Evolutionary conservation across 2,329 filamentous ascomycete genomes (phyloP).

Genomic region (Colletotrichum karsti): DNA sequence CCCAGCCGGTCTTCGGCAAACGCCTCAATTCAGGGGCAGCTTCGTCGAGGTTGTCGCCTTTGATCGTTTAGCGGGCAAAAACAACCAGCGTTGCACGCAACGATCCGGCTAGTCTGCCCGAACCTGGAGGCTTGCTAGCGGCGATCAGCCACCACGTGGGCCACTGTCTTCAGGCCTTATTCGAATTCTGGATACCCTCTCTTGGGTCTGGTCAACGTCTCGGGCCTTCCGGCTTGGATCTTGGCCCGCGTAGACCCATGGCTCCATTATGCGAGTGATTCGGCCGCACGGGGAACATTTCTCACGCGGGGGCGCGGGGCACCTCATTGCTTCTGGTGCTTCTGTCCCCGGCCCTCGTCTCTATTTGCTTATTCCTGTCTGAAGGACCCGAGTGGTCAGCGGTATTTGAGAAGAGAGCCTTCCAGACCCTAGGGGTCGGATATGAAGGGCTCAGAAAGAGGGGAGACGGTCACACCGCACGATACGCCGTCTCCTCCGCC

Average conservation of each 20-base stretch:
- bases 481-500: not conserved
- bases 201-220: not conserved
- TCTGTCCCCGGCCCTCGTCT: not conserved
- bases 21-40: constrained; percentile 8
- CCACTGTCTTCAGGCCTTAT: not conserved
- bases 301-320: not conserved
- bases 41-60: not conserved
- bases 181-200: not conserved
- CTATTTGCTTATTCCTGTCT: not conserved
- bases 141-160: constrained; percentile 27
- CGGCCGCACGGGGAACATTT: not conserved
- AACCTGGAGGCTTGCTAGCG: constrained; percentile 3
- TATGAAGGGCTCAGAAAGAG: not conserved
- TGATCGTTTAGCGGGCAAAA: not conserved
- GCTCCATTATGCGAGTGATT: not conserved
- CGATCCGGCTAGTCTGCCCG: constrained; percentile 7
- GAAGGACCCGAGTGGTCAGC: not conserved
- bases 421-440: not conserved
- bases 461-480: not conserved
- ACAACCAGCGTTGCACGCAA: constrained; percentile 4
- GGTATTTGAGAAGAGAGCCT: not conserved
- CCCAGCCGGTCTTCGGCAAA: not conserved
- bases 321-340: constrained; percentile 2
- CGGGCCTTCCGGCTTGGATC: not conserved
- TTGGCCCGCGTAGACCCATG: not conserved